Base-by-base conservation (phyloP, 805 yeast genomes). In the Schizosaccharomyces lindneri region DNA sequence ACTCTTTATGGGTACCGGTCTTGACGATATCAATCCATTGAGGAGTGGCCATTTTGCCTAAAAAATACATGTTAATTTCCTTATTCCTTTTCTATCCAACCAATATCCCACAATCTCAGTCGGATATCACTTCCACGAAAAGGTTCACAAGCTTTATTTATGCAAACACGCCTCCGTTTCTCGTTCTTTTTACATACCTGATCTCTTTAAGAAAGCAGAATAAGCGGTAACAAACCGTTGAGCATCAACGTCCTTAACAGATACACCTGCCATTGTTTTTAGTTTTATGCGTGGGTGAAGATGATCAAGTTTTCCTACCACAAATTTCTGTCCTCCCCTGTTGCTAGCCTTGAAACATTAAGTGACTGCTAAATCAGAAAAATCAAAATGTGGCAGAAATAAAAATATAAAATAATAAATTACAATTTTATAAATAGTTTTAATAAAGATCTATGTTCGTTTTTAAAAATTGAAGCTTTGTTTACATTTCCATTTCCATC, bases 21-120 rank as follows among this genome's bases (percentile, higher is more conserved):
- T 93, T 93, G 81, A 93, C 98, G 72, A 90, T 79, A 81, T 93
- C 98, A 77, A 93, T 97, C 85, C 89, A 93, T 77, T 96, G 96
- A 81, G 98, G 98, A 73, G 93, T 93, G 36, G 57, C 27, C 57
- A 51, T 51, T 29, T 51, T 51, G 27, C 57, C 57, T 51, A 51
- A 17, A 29, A 5, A 51, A 24, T 1, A 51, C 7, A 19, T 51
- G 27, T 21, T 17, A 51, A 24, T 9, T 51, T 21, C 17, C 57
- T 29, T 21, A 5, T 13, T 36, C 41, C 41, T 27, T 27, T 27
- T 27, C 27, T 27, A 27, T 27, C 3, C 27, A 27, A 27, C 3
- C 27, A 27, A 19, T 7, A 15, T 43, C 13, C 48, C 21, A 43
- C 6, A 15, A 19, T 5, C 6, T 11, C 24, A n/a, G 51, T 9